phyloP scores from a whole-genome alignment of 1,139 yeast species.

The Pichia sp. region DNA sequence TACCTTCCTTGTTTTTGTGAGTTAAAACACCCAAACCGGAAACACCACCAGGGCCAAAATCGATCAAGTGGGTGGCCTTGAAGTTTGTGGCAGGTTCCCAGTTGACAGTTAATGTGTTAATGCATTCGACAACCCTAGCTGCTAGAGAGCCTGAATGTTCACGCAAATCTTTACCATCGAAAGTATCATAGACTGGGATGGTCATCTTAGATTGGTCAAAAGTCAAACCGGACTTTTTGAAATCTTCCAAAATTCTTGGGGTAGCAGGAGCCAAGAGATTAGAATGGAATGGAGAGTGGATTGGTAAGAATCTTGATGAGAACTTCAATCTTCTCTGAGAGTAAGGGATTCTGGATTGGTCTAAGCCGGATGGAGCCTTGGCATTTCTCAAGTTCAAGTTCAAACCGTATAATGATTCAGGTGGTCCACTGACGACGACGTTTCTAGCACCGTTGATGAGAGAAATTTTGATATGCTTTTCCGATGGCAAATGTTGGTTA shows the following conservation, averaged over 20 bases:
- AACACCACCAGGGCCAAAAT: slow-evolving; percentile 98
- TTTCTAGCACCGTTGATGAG: slow-evolving; percentile 93
- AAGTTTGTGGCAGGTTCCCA: slow-evolving; percentile 91
- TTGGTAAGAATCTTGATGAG: slow-evolving; percentile 90
- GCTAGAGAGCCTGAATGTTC: slow-evolving; percentile 45
- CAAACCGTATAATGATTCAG: slow-evolving; percentile 96
- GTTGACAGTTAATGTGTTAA: slow-evolving; percentile 83
- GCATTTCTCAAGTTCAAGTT: slow-evolving; percentile 88
- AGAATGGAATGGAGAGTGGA: slow-evolving; percentile 95
- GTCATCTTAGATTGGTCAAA: slow-evolving; percentile 54
- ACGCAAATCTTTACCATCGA: slow-evolving; percentile 76
- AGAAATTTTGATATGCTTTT: slow-evolving; percentile 86
- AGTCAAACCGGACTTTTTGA: slow-evolving; percentile 51
- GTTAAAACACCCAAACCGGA: slow-evolving; percentile 96
- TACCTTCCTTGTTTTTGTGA: slow-evolving; percentile 96
- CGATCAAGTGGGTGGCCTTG: slow-evolving; percentile 80
- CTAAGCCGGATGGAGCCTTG: slow-evolving; percentile 90
- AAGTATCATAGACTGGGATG: slow-evolving; percentile 92
- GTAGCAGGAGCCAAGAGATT: slow-evolving; percentile 75
- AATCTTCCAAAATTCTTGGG: slow-evolving; percentile 60
- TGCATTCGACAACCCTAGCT: slow-evolving; percentile 69
- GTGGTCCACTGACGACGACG: slow-evolving; percentile 95
- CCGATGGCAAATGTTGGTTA: slow-evolving; percentile 86
- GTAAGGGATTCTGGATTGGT: slow-evolving; percentile 90
- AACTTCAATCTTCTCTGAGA: slow-evolving; percentile 91